Conservation (phyloP, 2,329 filamentous ascomycete genomes). For the Bipolaris zeicola region DNA sequence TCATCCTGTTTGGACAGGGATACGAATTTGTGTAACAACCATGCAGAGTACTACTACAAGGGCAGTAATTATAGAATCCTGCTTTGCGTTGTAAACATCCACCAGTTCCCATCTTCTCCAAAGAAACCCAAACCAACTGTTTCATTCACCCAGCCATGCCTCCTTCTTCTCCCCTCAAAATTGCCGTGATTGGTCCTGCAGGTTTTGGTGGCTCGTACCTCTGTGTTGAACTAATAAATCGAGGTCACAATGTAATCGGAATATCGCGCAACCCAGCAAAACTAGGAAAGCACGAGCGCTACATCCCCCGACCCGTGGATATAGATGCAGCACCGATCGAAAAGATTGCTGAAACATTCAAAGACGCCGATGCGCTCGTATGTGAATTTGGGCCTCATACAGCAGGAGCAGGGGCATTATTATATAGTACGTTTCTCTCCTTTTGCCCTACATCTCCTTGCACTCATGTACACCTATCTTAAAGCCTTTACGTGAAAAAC, state of each 20-base stretch:
- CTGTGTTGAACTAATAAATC: constrained; percentile 40
- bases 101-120: neutral
- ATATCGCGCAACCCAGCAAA: constrained; percentile 43
- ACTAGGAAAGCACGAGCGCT: constrained; percentile 38
- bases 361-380: constrained; percentile 40
- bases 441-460: neutral
- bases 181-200: constrained; percentile 44
- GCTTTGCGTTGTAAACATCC: neutral
- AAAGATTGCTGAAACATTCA: constrained; percentile 34
- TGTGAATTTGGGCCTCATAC: constrained; percentile 45
- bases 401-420: constrained; percentile 30
- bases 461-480: neutral
- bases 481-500: no score
- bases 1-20: neutral
- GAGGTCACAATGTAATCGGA: constrained; percentile 43
- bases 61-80: neutral
- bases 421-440: constrained; percentile 35
- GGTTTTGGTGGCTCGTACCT: constrained; percentile 46
- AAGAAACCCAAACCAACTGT: neutral
- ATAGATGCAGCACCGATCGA: constrained; percentile 31
- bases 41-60: no score
- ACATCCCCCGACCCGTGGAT: constrained; percentile 36
- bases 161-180: constrained; percentile 13
- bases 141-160: neutral
- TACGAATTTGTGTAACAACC: neutral